phyloP scores from a whole-genome alignment of 2,329 filamentous ascomycete species.

The Pseudogymnoascus sp. region DNA sequence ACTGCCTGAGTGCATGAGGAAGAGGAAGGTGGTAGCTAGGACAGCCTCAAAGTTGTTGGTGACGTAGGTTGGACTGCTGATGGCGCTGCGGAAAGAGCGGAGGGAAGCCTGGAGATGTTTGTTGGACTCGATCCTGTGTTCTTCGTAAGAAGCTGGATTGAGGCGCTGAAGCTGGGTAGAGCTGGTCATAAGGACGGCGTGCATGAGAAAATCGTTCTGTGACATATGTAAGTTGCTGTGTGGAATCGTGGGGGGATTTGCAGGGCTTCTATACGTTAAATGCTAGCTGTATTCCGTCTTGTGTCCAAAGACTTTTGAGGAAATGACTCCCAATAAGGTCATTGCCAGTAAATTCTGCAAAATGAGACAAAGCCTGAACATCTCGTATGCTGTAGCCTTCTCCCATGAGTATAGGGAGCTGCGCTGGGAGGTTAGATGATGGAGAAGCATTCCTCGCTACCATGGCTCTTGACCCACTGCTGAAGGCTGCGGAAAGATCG shows the following conservation, averaged over 20 bases:
- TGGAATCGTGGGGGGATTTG: too few relatives aligned
- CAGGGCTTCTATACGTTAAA: conserved; percentile 12
- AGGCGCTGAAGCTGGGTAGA: conserved; percentile 9
- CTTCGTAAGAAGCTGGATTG: neutral
- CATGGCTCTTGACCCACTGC: neutral
- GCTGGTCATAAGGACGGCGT: conserved; percentile 14
- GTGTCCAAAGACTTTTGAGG: conserved; percentile 11
- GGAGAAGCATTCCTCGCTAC: neutral
- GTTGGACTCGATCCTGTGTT: conserved; percentile 11
- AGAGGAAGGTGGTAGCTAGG: conserved; percentile 16
- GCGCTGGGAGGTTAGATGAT: neutral
- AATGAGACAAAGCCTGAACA: neutral
- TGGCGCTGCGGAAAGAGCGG: conserved; percentile 12
- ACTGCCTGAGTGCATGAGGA: conserved; percentile 12
- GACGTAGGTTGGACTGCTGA: conserved; percentile 8
- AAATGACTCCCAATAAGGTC: conserved; percentile 3
- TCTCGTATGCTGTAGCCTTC: neutral
- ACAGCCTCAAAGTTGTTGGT: conserved; percentile 14
- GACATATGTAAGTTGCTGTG: neutral
- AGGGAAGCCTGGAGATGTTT: conserved; percentile 15
- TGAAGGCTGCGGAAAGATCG: neutral
- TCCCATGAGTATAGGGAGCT: neutral
- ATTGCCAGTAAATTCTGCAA: neutral
- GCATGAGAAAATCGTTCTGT: conserved; percentile 16
- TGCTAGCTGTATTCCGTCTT: conserved; percentile 15